phyloP scores from a whole-genome alignment of 2,329 filamentous ascomycete genomes.

The Cucurbitaria berberidis region DNA sequence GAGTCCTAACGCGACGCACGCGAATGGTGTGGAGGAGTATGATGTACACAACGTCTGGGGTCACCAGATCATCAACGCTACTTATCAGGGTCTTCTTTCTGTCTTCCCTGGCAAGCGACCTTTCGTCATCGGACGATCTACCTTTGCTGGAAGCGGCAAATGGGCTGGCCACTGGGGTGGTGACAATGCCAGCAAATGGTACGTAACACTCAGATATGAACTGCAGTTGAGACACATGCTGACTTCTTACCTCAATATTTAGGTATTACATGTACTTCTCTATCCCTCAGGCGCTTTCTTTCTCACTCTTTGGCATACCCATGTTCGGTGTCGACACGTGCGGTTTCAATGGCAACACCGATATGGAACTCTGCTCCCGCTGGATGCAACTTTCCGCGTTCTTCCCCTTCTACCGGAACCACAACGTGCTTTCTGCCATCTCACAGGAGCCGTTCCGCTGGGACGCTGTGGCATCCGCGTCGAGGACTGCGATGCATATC shows the following conservation, averaged over 20 bases:
- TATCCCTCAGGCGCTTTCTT: slow-evolving; percentile 78
- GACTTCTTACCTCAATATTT: too few relatives aligned
- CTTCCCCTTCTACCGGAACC: slow-evolving; percentile 80
- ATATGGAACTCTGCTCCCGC: slow-evolving; percentile 72
- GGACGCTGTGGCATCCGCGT: slow-evolving; percentile 68
- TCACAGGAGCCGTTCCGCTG: slow-evolving; percentile 76
- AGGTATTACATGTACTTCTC: slow-evolving; percentile 79
- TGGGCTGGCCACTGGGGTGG: slow-evolving; percentile 83
- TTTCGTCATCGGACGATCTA: slow-evolving; percentile 83
- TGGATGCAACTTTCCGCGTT: slow-evolving; percentile 78
- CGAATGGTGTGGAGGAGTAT: slow-evolving; percentile 75
- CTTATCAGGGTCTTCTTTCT: slow-evolving; percentile 71
- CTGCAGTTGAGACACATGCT: too few relatives aligned
- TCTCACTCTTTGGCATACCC: slow-evolving; percentile 75
- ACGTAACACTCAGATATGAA: too few relatives aligned
- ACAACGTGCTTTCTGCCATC: slow-evolving; percentile 68
- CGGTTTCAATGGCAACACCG: slow-evolving; percentile 71
- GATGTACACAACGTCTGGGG: slow-evolving; percentile 78
- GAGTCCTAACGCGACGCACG: slow-evolving; percentile 77
- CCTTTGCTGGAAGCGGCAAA: slow-evolving; percentile 77
- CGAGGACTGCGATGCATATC: slow-evolving; percentile 70
- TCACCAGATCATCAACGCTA: slow-evolving; percentile 76
- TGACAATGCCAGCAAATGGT: slow-evolving; percentile 73
- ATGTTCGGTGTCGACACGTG: slow-evolving; percentile 72
- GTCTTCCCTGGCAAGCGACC: slow-evolving; percentile 73